A percentile compares a stretch with the other conserved stretches of the same genome.
phyloP scores from a whole-genome alignment of 1,284 basidiomycete species.

The Pholiota adiposa region DNA sequence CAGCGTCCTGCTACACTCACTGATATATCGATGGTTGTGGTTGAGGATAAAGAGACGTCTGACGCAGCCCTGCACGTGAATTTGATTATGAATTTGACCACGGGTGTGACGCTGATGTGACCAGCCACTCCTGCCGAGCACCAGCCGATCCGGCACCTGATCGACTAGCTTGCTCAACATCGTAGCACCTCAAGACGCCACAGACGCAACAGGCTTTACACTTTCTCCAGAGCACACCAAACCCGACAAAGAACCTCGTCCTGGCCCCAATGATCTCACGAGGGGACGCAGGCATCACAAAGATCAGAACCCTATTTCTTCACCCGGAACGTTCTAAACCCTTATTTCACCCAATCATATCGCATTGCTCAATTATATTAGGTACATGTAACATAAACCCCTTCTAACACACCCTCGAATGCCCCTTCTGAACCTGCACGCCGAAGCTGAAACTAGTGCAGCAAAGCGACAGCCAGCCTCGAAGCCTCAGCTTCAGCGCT shows the following conservation, averaged over 20 bases:
- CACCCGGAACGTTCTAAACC: not conserved
- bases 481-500: not conserved
- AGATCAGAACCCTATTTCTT: constrained; percentile 1
- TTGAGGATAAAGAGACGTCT: not conserved
- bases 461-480: not conserved
- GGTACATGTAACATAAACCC: not conserved
- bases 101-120: not conserved
- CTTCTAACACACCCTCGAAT: not conserved
- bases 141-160: not conserved
- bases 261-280: not conserved
- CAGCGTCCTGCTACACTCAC: too few relatives aligned
- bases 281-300: not conserved
- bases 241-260: not conserved
- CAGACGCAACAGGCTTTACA: not conserved
- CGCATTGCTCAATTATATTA: constrained; percentile 1
- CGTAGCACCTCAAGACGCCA: not conserved
- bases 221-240: not conserved
- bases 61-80: not conserved
- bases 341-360: not conserved
- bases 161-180: too few relatives aligned
- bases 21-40: not conserved
- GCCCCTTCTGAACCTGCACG: not conserved
- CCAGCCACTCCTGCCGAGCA: not conserved
- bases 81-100: not conserved
- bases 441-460: not conserved